These are phyloP conservation scores for Annulohypoxylon bovei DNA, from an alignment of 495 filamentous ascomycete species.

Conservation along the genomic window DNA sequence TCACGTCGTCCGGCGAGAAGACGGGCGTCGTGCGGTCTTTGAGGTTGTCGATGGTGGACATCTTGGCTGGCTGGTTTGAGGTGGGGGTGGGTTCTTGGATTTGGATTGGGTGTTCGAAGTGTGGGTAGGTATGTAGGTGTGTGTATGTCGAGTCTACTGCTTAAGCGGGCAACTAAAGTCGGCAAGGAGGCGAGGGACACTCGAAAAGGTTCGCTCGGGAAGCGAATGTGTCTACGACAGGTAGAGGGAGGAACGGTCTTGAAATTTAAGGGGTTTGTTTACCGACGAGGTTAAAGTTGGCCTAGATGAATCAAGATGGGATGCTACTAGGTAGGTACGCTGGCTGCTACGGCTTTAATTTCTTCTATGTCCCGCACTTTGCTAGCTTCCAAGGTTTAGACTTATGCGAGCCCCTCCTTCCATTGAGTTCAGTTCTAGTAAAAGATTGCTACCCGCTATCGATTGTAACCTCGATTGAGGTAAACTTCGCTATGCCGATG, in stretches of 20 bases:
- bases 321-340: neutral
- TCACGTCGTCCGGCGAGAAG: slow-evolving; percentile 81
- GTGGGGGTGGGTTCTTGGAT: neutral
- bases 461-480: slow-evolving; percentile 3
- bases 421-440: neutral
- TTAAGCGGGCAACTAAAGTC: neutral
- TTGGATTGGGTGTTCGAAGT: neutral
- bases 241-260: neutral
- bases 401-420: slow-evolving; percentile 30
- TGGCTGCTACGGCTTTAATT: slow-evolving; percentile 30
- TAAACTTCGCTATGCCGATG: slow-evolving; percentile 5
- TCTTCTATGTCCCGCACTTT: slow-evolving; percentile 33
- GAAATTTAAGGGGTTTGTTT: slow-evolving; percentile 26
- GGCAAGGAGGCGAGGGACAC: neutral
- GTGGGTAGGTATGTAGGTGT: neutral
- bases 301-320: neutral
- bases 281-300: slow-evolving; percentile 14
- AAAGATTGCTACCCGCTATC: slow-evolving; percentile 15
- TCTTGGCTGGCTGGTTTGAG: slow-evolving; percentile 23
- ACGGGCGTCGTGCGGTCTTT: slow-evolving; percentile 68
- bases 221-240: neutral
- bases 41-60: slow-evolving; percentile 50
- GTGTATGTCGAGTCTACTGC: neutral
- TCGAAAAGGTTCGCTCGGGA: neutral
- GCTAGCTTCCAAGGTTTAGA: slow-evolving; percentile 5